Base-by-base conservation (phyloP, 1,139 yeast species). In the Arxiozyma bovina region DNA sequence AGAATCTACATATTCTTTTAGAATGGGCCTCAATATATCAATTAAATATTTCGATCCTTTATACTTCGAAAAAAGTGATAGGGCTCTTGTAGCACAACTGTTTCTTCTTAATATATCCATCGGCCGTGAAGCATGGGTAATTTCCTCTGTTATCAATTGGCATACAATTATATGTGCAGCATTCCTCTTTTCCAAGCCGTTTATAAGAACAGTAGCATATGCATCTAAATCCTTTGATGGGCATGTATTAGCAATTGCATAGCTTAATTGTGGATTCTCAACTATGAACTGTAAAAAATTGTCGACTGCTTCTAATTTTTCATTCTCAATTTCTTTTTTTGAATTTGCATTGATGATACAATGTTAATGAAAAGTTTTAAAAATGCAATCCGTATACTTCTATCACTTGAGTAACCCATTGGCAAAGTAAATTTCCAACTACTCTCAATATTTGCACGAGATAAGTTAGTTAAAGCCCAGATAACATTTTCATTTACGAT, bases 351-450 rank as follows among this genome's bases (percentile, higher is more conserved):
- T 70, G 78, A 66, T 63, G 76, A 72, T 64, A 83, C 79, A 68
- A 81, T 86, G 55, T 83, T 82, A 1, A 87, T 81, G 63, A 89
- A 87, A 3, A 88, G 93, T 59, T 85, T 85, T 64, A 88, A 74
- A 64, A 88, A 87, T 0, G 93, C 82, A 6, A 85, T 73, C 56
- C 95, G 73, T 40, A 87, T 81, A 54, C 81, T 78, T 22, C 73
- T 70, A 63, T 86, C 86, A 44, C 78, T 79, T 61, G 88, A 89
- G 62, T 82, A 86, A 0, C 96, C 95, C 64, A 88, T 75, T 0
- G 94, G 90, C 18, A 89, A 70, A 0, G 91, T 90, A 68, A 82
- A 81, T 54, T 82, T 83, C 65, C 88, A 75, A 11, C 96, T 96
- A 51, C 87, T 82, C 58, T 85, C 90, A 2, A 85, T 82, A 64